Conservation (phyloP, 208 protist species). For the Trypanosoma caninum region DNA sequence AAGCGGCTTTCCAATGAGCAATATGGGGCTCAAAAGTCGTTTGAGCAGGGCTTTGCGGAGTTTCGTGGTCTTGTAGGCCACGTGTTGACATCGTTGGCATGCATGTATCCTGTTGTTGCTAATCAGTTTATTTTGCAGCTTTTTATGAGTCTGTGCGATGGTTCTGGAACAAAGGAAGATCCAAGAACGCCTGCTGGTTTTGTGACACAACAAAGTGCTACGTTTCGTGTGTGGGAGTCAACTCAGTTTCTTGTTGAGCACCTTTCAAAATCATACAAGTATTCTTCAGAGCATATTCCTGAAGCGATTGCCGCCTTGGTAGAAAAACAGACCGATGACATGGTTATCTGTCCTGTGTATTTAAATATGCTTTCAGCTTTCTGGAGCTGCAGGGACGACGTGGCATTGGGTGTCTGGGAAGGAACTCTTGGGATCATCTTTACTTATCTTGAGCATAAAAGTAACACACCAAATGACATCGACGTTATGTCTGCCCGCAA, state of each 20-base stretch:
- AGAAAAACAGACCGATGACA: constrained; percentile 42
- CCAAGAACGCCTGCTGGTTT: constrained; percentile 53
- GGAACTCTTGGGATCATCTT: constrained; percentile 58
- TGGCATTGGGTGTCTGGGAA: constrained; percentile 55
- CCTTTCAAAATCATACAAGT: constrained; percentile 55
- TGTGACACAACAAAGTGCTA: constrained; percentile 69
- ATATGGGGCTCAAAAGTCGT: constrained; percentile 48
- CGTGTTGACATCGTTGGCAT: constrained; percentile 40
- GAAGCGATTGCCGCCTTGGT: constrained; percentile 47
- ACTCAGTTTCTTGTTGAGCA: constrained; percentile 69
- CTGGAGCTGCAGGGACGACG: constrained; percentile 52
- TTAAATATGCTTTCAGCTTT: constrained; percentile 82
- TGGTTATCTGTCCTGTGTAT: constrained; percentile 73
- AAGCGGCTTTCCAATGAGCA: constrained; percentile 54
- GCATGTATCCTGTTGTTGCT: constrained; percentile 35
- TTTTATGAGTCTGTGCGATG: constrained; percentile 39
- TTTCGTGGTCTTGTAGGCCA: constrained; percentile 44
- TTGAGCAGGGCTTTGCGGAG: constrained; percentile 53
- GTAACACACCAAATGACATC: constrained; percentile 24
- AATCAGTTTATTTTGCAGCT: constrained; percentile 50
- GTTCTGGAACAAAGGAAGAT: constrained; percentile 46
- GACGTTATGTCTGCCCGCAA: constrained; percentile 33
- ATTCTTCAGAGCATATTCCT: constrained; percentile 35
- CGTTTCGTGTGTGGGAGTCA: constrained; percentile 66
- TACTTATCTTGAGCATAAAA: constrained; percentile 22